A percentile compares a stretch with the other conserved stretches of the same genome.
Conservation (phyloP, 139 green algal genomes). For the Gonium pectorale region DNA sequence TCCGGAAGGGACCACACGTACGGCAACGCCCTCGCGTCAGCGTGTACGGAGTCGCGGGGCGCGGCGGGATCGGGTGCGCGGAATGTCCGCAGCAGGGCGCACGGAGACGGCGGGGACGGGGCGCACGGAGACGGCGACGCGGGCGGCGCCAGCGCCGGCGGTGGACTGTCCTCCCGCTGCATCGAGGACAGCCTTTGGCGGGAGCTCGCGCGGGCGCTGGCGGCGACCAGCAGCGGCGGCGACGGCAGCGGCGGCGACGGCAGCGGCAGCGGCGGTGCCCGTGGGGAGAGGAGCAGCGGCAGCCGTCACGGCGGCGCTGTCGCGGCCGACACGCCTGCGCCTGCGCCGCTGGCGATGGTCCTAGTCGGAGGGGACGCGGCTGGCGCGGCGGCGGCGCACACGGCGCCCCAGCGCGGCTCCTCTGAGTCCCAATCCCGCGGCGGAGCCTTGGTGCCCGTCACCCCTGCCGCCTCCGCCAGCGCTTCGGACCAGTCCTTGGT, state of each 20-base stretch:
- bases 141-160: background rate
- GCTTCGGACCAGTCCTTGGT: too few relatives aligned
- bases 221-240: background rate
- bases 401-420: too few relatives aligned
- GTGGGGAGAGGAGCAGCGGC: background rate
- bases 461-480: too few relatives aligned
- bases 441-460: background rate
- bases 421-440: background rate
- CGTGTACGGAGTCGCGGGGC: too few relatives aligned
- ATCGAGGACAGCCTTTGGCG: slow-evolving; percentile 23
- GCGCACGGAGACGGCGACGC: background rate
- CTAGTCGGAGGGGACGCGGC: too few relatives aligned
- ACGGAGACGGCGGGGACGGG: too few relatives aligned
- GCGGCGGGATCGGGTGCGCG: too few relatives aligned
- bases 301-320: background rate
- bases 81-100: too few relatives aligned
- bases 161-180: background rate
- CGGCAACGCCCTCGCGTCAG: too few relatives aligned
- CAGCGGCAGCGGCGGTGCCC: background rate
- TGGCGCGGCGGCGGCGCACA: too few relatives aligned
- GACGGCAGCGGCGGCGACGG: background rate
- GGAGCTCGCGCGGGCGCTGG: slow-evolving; percentile 4
- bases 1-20: too few relatives aligned
- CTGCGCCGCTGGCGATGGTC: background rate
- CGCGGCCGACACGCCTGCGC: background rate